Evolutionary conservation across 352 stramenopile species (phyloP).

Genomic region (Phytophthora palmivora): DNA sequence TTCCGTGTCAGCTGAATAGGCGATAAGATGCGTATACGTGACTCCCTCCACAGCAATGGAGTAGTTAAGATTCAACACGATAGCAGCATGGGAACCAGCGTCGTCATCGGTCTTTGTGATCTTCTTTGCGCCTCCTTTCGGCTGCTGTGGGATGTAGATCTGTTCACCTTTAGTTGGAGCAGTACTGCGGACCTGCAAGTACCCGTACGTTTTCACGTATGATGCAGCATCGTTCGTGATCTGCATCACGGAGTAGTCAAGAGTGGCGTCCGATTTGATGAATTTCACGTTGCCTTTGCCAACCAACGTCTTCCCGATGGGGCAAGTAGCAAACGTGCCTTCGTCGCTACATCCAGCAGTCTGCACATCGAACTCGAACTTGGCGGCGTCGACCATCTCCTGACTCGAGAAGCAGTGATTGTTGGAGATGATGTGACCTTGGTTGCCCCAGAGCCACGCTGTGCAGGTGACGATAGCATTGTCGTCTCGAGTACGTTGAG

Average conservation of each 20-base stretch:
- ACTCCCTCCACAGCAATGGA: slow-evolving; percentile 41
- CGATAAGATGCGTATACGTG: slow-evolving; percentile 47
- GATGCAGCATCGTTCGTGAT: slow-evolving; percentile 44
- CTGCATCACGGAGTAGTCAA: slow-evolving; percentile 69
- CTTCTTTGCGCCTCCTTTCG: slow-evolving; percentile 60
- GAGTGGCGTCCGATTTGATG: slow-evolving; percentile 54
- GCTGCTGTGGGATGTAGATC: slow-evolving; percentile 77
- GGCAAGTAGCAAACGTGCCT: slow-evolving; percentile 50
- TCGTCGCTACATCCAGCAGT: slow-evolving; percentile 50
- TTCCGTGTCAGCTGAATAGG: slow-evolving; percentile 75
- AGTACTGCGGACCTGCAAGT: slow-evolving; percentile 59
- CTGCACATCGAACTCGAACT: slow-evolving; percentile 71
- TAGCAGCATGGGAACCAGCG: slow-evolving; percentile 24
- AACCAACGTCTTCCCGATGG: slow-evolving; percentile 43
- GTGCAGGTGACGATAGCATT: slow-evolving; percentile 49
- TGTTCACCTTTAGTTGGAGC: slow-evolving; percentile 47
- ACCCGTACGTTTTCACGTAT: slow-evolving; percentile 59
- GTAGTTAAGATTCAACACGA: slow-evolving; percentile 44
- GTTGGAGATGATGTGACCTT: slow-evolving; percentile 76
- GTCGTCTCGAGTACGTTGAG: slow-evolving; percentile 55
- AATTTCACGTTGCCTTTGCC: slow-evolving; percentile 60
- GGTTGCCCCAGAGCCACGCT: slow-evolving; percentile 63
- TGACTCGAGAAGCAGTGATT: slow-evolving; percentile 59
- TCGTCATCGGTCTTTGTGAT: slow-evolving; percentile 60
- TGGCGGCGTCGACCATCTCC: slow-evolving; percentile 50